Evolutionary conservation across 176 grass and related monocot species (phyloP), one percentile per base, ranked within the genome.

Genomic region (Triticum monococcum): DNA sequence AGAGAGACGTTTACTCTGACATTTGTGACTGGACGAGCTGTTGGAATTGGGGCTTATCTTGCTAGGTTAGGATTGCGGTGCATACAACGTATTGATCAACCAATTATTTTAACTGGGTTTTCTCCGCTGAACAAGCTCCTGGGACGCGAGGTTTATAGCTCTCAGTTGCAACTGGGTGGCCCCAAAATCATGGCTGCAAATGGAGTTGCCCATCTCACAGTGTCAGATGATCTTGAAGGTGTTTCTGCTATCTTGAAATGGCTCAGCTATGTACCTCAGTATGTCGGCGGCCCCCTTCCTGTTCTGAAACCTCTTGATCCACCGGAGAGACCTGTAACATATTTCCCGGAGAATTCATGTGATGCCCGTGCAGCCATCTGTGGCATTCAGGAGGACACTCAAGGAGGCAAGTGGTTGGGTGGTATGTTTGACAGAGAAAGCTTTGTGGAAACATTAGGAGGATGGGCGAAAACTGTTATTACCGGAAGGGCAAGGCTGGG

Each of bases 101-200:
- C 93, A 31, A 98, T 98, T 73, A 96, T 98, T 81, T 87, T 98
- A 72, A 98, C 93, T 72, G 96, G 93, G 7, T 98, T 92, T 86
- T 92, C 96, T 68, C 82, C 96, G 7, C 81, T 98, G 82, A 98
- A 98, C 80, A 98, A 98, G 82, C 93, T 98, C 41, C 92, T 98
- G 45, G 96, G 96, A 10, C 91, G 96, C 11, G 96, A 98, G 82
- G 96, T 98, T 17, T 98, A 98, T 84, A 98, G 93, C 84, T 98
- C 96, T 18, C 93, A 98, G 65, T 94, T 98, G 96, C 96, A 98
- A 87, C 56, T 98, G 64, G 96, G 96, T 91, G 96, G 96, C 46
- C 96, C 96, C 67, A 98, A 98, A 87, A 98, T 98, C 56, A 98
- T 98, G 96, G 96, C 90, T 32, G 96, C 96, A 84, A 98, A 98